Evolutionary conservation across 768 basidiomycete species (phyloP).

Genomic region (Lentinus brumalis): DNA sequence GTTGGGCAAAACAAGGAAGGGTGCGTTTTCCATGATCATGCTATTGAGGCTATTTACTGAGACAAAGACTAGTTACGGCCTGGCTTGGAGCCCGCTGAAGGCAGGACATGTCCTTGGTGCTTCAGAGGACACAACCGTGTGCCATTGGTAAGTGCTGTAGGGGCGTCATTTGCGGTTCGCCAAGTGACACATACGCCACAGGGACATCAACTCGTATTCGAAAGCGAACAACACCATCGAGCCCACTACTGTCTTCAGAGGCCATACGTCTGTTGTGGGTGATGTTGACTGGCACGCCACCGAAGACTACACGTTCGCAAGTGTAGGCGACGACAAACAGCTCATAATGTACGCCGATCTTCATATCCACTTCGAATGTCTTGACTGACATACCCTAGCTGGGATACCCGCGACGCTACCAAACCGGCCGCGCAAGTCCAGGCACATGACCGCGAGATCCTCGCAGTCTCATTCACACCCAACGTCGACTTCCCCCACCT

Average conservation of each 20-base stretch:
- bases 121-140: slow-evolving; percentile 95
- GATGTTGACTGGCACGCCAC: slow-evolving; percentile 96
- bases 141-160: slow-evolving; percentile 70
- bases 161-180: not conserved
- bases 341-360: slow-evolving; percentile 76
- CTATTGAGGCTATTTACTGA: not conserved
- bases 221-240: slow-evolving; percentile 81
- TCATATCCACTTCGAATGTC: not conserved
- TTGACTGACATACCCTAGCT: slow-evolving; percentile 48
- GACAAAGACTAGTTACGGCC: slow-evolving; percentile 68
- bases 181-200: slow-evolving; percentile 32
- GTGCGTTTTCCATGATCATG: slow-evolving; percentile 45
- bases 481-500: slow-evolving; percentile 62
- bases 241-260: slow-evolving; percentile 80
- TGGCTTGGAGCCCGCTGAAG: slow-evolving; percentile 90
- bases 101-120: slow-evolving; percentile 86
- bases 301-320: slow-evolving; percentile 84
- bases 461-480: slow-evolving; percentile 90
- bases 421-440: slow-evolving; percentile 74
- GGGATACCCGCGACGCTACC: slow-evolving; percentile 83
- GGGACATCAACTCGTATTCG: slow-evolving; percentile 91
- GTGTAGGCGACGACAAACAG: slow-evolving; percentile 95
- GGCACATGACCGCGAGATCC: slow-evolving; percentile 90
- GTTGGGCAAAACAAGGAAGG: slow-evolving; percentile 93
- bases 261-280: slow-evolving; percentile 90